Evolutionary conservation across 345 rosid species (phyloP), one percentile per base, ranked within the genome.

Genomic region (Ceriops tagal): DNA sequence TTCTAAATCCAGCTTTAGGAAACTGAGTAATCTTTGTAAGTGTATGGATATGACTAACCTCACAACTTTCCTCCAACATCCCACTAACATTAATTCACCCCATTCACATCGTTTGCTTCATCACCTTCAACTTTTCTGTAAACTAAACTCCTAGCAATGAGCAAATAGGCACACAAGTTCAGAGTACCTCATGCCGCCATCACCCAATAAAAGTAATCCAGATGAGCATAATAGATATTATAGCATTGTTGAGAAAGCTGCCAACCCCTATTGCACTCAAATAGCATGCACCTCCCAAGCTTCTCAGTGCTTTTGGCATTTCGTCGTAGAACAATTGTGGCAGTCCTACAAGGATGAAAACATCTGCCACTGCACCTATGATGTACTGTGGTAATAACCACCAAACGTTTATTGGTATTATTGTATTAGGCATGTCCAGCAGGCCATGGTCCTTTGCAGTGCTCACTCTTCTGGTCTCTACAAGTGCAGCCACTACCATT

Each of bases 271-370:
- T 69, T 3, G 87, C 73, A 35, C 90, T 80, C 1, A 91, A 71
- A 52, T 83, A 80, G 84, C 86, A 0, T 55, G 96, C 97, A 0
- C 96, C 96, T 6, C 96, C 97, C 8, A 91, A 43, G 71, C 96
- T 93, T 77, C 98, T 81, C 95, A 88, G 84, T 0, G 64, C 58
- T 51, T 83, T 90, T 0, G 97, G 98, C 89, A 93, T 78, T 71
- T 93, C 90, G 68, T 87, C 91, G 63, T 93, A 93, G 79, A 91
- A 93, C 78, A 93, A 43, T 77, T 89, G 90, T 76, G 88, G 93
- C 71, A 93, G 68, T 18, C 98, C 97, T n/a, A 93, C 84, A 6
- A 91, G 68, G 4, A 85, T 66, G 76, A 89, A 88, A 5, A 79
- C 88, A 37, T 93, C 97, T 4, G 83, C 82, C 0, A 87, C 11